phyloP scores from a whole-genome alignment of 2,329 filamentous ascomycete genomes.

The Fusarium nematophilum region DNA sequence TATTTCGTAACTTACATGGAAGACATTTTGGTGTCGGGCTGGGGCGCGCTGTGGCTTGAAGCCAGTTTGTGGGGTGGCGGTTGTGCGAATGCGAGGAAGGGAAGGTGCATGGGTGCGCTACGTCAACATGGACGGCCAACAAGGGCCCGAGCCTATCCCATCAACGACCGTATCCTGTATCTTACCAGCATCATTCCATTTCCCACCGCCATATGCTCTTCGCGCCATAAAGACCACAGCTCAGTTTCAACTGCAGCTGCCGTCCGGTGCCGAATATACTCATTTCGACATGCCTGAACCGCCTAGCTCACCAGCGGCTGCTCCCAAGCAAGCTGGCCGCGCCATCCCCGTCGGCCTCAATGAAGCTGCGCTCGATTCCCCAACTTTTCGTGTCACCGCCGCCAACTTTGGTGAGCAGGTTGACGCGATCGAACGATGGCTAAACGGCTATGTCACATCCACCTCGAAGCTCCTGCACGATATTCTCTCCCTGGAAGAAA shows the following conservation, averaged over 20 bases:
- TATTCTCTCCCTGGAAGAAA: constrained; percentile 80
- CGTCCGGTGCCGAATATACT: constrained; percentile 30
- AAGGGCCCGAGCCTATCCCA: constrained; percentile 25
- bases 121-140: constrained; percentile 29
- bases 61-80: too few species aligned
- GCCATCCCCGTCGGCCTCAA: constrained; percentile 82
- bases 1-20: too few species aligned
- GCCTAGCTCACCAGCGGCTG: constrained; percentile 35
- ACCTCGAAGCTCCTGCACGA: constrained; percentile 68
- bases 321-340: constrained; percentile 36
- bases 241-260: constrained; percentile 43
- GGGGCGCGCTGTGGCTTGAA: too few species aligned
- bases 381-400: constrained; percentile 89
- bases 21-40: too few species aligned
- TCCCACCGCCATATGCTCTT: constrained; percentile 32
- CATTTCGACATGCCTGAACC: constrained; percentile 37
- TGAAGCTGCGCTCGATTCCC: constrained; percentile 96
- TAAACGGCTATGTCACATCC: constrained; percentile 70
- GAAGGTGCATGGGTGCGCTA: constrained; percentile 19
- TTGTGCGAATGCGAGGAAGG: constrained; percentile 2
- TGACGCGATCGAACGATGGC: constrained; percentile 91
- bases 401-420: constrained; percentile 92
- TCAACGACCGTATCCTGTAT: constrained; percentile 27
- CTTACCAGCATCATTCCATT: constrained; percentile 39
- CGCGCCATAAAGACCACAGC: constrained; percentile 38